These are phyloP conservation scores for Zasmidium cellare DNA, from an alignment of 2,329 filamentous ascomycete species.

Conservation along the genomic window DNA sequence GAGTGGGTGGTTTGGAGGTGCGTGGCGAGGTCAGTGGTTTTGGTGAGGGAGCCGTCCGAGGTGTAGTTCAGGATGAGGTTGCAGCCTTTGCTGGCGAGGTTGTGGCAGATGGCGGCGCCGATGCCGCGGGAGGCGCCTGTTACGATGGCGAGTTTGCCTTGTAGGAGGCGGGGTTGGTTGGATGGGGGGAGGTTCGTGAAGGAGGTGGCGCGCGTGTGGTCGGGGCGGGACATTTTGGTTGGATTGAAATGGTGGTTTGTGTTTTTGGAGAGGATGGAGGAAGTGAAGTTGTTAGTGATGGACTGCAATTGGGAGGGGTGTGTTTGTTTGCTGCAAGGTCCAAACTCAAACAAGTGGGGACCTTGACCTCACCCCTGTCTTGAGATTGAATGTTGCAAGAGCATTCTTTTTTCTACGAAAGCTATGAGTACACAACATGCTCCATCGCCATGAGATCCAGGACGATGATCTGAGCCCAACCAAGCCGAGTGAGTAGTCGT, in stretches of 20 bases:
- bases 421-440: too few relatives aligned
- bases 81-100: constrained; percentile 71
- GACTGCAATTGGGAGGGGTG: neutral
- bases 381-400: too few relatives aligned
- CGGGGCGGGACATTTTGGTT: constrained; percentile 21
- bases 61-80: constrained; percentile 72
- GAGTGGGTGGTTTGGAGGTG: constrained; percentile 58
- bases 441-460: too few relatives aligned
- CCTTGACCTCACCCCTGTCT: neutral
- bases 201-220: constrained; percentile 14
- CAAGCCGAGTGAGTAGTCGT: too few relatives aligned
- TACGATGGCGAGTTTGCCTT: constrained; percentile 76
- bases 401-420: too few relatives aligned
- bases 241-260: neutral
- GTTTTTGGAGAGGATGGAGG: neutral
- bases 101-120: constrained; percentile 65
- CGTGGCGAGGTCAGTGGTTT: constrained; percentile 55
- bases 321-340: neutral
- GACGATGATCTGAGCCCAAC: too few relatives aligned
- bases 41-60: constrained; percentile 58
- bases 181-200: constrained; percentile 18
- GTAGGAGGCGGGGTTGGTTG: constrained; percentile 40
- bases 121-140: constrained; percentile 82
- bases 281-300: neutral
- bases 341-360: neutral